Evolutionary conservation across 192 early-diverging fungal species (phyloP).

Genomic region (Umbelopsis vinacea): DNA sequence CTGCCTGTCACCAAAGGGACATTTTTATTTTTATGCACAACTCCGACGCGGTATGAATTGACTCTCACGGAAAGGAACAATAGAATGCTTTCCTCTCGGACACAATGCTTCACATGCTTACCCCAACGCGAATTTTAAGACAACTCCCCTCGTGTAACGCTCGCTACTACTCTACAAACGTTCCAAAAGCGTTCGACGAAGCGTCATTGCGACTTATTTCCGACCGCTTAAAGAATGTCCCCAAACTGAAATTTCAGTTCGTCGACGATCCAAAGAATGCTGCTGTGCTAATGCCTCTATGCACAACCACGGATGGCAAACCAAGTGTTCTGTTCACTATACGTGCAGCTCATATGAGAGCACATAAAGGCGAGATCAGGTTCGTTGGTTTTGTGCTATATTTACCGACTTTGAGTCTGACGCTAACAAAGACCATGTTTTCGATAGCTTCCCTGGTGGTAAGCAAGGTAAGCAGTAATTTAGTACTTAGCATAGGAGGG

Average conservation of each 20-base stretch:
- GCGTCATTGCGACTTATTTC: not conserved
- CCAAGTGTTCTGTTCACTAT: slow-evolving; percentile 82
- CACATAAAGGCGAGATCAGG: slow-evolving; percentile 83
- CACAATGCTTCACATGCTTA: slow-evolving; percentile 3
- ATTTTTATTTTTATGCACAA: not conserved
- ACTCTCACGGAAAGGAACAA: not conserved
- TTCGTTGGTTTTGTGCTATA: slow-evolving; percentile 24
- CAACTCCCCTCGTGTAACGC: slow-evolving; percentile 1
- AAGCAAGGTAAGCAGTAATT: slow-evolving; percentile 47
- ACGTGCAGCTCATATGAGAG: slow-evolving; percentile 62
- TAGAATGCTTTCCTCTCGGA: not conserved
- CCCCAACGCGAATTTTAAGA: not conserved
- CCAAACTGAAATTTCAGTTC: slow-evolving; percentile 32
- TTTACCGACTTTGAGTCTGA: not conserved
- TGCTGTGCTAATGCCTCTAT: slow-evolving; percentile 60
- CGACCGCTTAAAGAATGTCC: slow-evolving; percentile 30
- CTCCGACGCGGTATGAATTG: slow-evolving; percentile 2
- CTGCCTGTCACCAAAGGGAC: too few relatives aligned
- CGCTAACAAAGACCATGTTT: not conserved
- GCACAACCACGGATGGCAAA: slow-evolving; percentile 54
- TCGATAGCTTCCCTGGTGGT: slow-evolving; percentile 73
- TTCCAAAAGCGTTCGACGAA: not conserved
- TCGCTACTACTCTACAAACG: not conserved
- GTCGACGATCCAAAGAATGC: slow-evolving; percentile 33
- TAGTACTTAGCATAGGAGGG: too few relatives aligned